Percentiles rank a stretch among this genome's conserved stretches.
Conservation (phyloP, 1,139 yeast species). For the Casaregolazyma suthepensis region DNA sequence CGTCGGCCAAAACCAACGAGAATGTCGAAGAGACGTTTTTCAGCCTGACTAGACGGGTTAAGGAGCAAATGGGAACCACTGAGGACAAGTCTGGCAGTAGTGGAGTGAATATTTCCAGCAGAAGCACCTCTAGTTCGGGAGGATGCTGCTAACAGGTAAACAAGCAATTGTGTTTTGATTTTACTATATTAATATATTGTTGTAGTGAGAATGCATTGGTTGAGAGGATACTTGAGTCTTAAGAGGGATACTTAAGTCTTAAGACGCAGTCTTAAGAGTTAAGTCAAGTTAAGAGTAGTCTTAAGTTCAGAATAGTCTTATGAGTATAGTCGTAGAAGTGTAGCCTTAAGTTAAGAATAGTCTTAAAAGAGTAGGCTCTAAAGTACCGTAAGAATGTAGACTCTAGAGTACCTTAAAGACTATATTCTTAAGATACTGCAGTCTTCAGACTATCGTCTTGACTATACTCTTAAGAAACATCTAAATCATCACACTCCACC, state of each 20-base stretch:
- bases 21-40: conserved; percentile 90
- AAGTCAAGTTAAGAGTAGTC: too few relatives aligned
- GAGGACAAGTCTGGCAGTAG: not conserved
- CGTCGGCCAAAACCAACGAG: conserved; percentile 88
- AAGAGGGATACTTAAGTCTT: not conserved
- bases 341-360: too few relatives aligned
- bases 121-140: not conserved
- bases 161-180: not conserved
- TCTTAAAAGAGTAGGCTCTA: too few relatives aligned
- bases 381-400: too few relatives aligned
- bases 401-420: too few relatives aligned
- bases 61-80: conserved; percentile 51
- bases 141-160: conserved; percentile 20
- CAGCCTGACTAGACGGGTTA: conserved; percentile 82
- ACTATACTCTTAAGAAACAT: too few relatives aligned
- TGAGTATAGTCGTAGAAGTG: too few relatives aligned
- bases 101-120: not conserved
- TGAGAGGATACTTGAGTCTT: not conserved
- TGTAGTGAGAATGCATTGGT: conserved; percentile 4
- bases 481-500: too few relatives aligned
- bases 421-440: too few relatives aligned
- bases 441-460: too few relatives aligned
- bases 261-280: too few relatives aligned
- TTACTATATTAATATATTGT: not conserved
- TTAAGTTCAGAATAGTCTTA: too few relatives aligned